Evolutionary conservation across 73 alveolate species (phyloP).

Genomic region (Tetrahymena thermophila): DNA sequence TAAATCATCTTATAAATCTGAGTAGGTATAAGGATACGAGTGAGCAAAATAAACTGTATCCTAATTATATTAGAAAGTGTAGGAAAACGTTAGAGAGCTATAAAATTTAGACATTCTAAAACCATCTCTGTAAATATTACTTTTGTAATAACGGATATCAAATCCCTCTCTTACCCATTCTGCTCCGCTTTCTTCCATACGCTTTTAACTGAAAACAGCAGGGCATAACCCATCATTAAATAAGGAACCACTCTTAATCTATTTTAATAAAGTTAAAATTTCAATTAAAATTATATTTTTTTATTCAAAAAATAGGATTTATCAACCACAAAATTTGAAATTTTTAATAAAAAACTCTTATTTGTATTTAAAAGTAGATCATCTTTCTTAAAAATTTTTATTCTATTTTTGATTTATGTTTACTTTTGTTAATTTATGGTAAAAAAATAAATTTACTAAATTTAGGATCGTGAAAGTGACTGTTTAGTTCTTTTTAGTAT

Average conservation of each 20-base stretch:
- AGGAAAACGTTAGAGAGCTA: constrained; percentile 51
- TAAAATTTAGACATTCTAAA: constrained; percentile 11
- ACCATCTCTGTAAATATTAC: constrained; percentile 2
- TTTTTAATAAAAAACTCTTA: no score
- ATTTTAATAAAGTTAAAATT: background rate
- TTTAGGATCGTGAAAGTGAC: constrained; percentile 76
- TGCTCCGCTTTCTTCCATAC: background rate
- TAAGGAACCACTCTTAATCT: constrained; percentile 17
- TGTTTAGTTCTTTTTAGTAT: constrained; percentile 22
- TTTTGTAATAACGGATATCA: constrained; percentile 10
- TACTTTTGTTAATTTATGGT: no score
- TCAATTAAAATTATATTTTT: background rate
- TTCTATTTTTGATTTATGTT: no score
- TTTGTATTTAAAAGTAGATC: no score
- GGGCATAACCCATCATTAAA: constrained; percentile 35
- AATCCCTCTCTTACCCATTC: constrained; percentile 46
- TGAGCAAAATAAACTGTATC: constrained; percentile 86
- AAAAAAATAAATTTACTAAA: constrained; percentile 9
- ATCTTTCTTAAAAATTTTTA: no score
- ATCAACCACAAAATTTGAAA: no score
- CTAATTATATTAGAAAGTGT: constrained; percentile 42
- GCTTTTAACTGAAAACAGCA: constrained; percentile 12
- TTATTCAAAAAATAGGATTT: no score
- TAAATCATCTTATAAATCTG: constrained; percentile 52
- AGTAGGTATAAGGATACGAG: constrained; percentile 93